A percentile compares a stretch with the other conserved stretches of the same genome.
Evolutionary conservation across 2,329 filamentous ascomycete genomes (phyloP).

Genomic region (Fusarium brachygibbosum): DNA sequence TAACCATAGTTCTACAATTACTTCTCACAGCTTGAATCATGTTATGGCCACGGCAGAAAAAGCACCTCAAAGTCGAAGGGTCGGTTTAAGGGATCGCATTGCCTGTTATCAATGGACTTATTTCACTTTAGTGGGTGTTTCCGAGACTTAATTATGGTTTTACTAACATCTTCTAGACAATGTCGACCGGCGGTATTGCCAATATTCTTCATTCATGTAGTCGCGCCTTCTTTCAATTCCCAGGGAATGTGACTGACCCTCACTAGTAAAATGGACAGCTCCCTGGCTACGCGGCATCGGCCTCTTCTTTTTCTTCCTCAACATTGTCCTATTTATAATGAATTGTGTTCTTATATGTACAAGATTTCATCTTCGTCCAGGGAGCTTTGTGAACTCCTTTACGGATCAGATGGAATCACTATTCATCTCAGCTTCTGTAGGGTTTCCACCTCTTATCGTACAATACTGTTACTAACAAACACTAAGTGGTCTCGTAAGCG

Average conservation of each 20-base stretch:
- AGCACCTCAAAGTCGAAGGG: slow-evolving; percentile 45
- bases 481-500: slow-evolving; percentile 61
- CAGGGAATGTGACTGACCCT: not conserved
- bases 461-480: slow-evolving; percentile 4
- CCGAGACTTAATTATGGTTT: not conserved
- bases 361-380: slow-evolving; percentile 77
- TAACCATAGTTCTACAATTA: slow-evolving; percentile 31
- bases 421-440: slow-evolving; percentile 77
- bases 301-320: slow-evolving; percentile 72
- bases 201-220: slow-evolving; percentile 63
- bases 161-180: slow-evolving; percentile 41
- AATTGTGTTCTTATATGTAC: slow-evolving; percentile 75
- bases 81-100: slow-evolving; percentile 65
- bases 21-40: slow-evolving; percentile 50
- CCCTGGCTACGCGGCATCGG: slow-evolving; percentile 71
- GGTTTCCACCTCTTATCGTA: slow-evolving; percentile 21
- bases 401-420: slow-evolving; percentile 82
- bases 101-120: slow-evolving; percentile 77
- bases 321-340: slow-evolving; percentile 71
- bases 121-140: slow-evolving; percentile 69
- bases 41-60: slow-evolving; percentile 53
- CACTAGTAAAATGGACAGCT: slow-evolving; percentile 53
- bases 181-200: slow-evolving; percentile 69
- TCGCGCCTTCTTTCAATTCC: not conserved
- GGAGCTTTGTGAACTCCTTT: slow-evolving; percentile 78